Evolutionary conservation across 495 filamentous ascomycete species (phyloP), one percentile per base, ranked within the genome.

Genomic region (Trichoderma reesei): DNA sequence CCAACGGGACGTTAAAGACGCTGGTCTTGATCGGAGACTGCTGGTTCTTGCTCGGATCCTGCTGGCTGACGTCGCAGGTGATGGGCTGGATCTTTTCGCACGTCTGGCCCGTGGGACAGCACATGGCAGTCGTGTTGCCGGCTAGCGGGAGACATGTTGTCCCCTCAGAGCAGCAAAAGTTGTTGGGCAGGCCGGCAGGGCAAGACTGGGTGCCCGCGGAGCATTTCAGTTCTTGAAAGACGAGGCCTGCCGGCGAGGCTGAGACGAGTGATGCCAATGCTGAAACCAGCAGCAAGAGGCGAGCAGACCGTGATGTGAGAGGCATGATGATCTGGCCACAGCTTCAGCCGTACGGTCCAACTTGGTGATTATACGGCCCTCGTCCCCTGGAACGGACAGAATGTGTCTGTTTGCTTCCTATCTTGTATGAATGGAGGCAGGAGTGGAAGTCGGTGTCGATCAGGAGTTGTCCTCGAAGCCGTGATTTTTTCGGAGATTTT

Each of bases 151-250:
- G 71, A 71, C 92, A 96, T 26, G 73, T 83, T n/a, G 83, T 75
- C 3, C 71, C 74, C 18, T 78, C 68, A 8, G 84, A 76, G 72
- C 92, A 96, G 78, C 91, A 95, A 78, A 95, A 96, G 71, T 83
- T 77, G 44, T 77, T 75, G 2, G 90, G 88, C 16, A 93, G 77
- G 9, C 76, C 78, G 7, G 76, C 60, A 3, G 78, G 72, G 70
- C 90, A 92, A 63, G 73, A 74, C 3, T 66, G 51, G 59, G 72
- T 48, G 20, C 68, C 67, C 37, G 72, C 68, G 63, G 72, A 69
- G 44, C 73, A 72, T 1, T 72, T 70, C 33, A 68, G 67, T 9
- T 74, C 74, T 54, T 76, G 73, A 41, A 54, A 61, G 68, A 78
- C 70, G 38, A 80, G 41, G 42, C 73, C 71, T 20, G 72, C 73